Percentiles rank a stretch among this genome's conserved stretches.
These are phyloP conservation scores for Starmerella gropengiesseri DNA, from an alignment of 805 yeast species.

Conservation along the genomic window DNA sequence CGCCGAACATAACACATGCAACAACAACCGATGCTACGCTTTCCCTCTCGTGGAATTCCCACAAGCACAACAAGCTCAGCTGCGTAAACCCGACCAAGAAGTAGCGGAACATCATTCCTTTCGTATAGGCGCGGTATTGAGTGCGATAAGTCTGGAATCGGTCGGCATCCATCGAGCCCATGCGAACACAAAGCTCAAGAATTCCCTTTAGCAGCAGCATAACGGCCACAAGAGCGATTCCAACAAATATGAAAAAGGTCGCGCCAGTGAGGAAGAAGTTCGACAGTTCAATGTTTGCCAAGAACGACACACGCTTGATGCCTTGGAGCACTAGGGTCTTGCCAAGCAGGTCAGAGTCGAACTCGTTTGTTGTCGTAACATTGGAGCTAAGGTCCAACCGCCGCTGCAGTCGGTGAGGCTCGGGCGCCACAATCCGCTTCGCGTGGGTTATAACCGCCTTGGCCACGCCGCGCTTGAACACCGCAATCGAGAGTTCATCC, in stretches of 20 bases:
- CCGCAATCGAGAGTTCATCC: conserved; percentile 65
- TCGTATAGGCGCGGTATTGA: conserved; percentile 46
- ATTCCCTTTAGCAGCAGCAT: conserved; percentile 55
- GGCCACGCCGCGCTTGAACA: conserved; percentile 37
- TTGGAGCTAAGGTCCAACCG: conserved; percentile 12
- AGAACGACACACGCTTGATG: conserved; percentile 77
- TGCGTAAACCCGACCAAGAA: conserved; percentile 82
- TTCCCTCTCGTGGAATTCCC: conserved; percentile 80
- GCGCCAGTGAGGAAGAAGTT: conserved; percentile 77
- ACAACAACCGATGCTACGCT: conserved; percentile 73
- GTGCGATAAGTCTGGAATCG: conserved; percentile 67
- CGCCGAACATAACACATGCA: conserved; percentile 58
- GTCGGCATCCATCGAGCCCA: conserved; percentile 47
- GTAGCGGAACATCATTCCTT: conserved; percentile 80
- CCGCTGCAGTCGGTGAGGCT: neutral
- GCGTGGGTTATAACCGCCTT: neutral
- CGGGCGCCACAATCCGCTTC: neutral
- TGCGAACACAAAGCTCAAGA: conserved; percentile 52
- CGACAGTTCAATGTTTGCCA: conserved; percentile 78
- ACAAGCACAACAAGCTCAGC: conserved; percentile 63
- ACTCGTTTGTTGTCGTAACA: conserved; percentile 38
- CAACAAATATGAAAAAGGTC: conserved; percentile 67
- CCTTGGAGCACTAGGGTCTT: conserved; percentile 80
- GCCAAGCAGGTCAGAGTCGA: conserved; percentile 43
- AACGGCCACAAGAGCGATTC: conserved; percentile 49